Base-by-base conservation (phyloP, 805 yeast genomes). In the Kluyveromyces aestuarii region DNA sequence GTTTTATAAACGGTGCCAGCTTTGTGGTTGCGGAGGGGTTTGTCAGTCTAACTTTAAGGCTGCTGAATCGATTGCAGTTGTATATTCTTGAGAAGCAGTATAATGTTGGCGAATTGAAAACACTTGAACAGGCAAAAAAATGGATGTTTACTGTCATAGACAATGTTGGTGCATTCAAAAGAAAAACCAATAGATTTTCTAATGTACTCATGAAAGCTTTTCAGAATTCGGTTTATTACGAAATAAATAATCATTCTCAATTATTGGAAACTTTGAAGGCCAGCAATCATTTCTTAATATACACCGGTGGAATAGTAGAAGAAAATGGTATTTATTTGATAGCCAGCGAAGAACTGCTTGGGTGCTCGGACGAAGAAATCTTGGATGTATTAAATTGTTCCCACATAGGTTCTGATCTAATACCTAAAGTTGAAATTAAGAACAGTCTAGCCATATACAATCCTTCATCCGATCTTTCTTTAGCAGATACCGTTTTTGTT, bases 121-220 rank as follows among this genome's bases (percentile, higher is more conserved):
- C 55, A 11, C 60, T 63, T 13, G 54, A 61, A 17, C 79, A 63
- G 14, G 66, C 80, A 52, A 75, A 74, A 19, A 73, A 88, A 46
- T 89, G 89, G 90, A 74, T 80, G 53, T 71, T 79, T 14, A 75
- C 81, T 2, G 73, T 84, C 2, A 75, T 83, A 49, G 93, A 84
- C 55, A 83, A 80, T 50, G 77, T 81, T 57, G 89, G 88, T 27
- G 80, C 81, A 43, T 66, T 87, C 50, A 84, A 93, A 58, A 80
- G 98, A 58, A 87, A 87, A 59, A 74, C 91, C 41, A 77, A 84
- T 37, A 80, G 96, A 57, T 87, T 93, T 57, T 79, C 85, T 37
- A 76, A 80, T 37, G 76, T 78, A 27, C 70, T 88, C 27, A 78
- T 83, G 9, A 75, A 80, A 47, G 80, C 82, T 40, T 87, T 87